Conservation (phyloP, 495 filamentous ascomycete genomes). For the Lophium mytilinum region DNA sequence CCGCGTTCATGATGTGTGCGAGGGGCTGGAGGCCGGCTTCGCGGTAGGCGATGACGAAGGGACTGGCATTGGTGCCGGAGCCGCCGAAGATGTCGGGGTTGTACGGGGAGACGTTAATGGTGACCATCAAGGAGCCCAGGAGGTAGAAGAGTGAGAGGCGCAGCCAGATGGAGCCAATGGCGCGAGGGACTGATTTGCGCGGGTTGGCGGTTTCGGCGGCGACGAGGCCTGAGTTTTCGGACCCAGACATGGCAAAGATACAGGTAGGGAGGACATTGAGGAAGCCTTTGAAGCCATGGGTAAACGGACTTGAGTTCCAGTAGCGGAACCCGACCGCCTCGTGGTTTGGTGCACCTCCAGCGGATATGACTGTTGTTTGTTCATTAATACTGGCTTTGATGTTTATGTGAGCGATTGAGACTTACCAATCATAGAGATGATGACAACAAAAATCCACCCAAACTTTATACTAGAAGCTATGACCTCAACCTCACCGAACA, state of each 20-base stretch:
- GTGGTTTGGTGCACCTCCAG: slow-evolving; percentile 17
- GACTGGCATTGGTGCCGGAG: slow-evolving; percentile 19
- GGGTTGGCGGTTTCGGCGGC: slow-evolving; percentile 25
- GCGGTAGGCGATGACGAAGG: slow-evolving; percentile 27
- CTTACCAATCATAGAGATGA: slow-evolving; percentile 23
- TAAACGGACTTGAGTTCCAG: slow-evolving; percentile 21
- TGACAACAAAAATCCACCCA: slow-evolving; percentile 27
- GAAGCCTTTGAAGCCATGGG: slow-evolving; percentile 28
- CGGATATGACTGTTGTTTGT: slow-evolving; percentile 12
- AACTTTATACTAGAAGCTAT: slow-evolving; percentile 25
- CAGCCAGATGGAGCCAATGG: slow-evolving; percentile 25
- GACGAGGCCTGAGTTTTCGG: slow-evolving; percentile 23
- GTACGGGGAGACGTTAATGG: slow-evolving; percentile 21
- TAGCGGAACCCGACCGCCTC: slow-evolving; percentile 25
- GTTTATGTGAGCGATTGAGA: background rate
- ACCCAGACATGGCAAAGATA: slow-evolving; percentile 26
- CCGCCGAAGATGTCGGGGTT: slow-evolving; percentile 23
- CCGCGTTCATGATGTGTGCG: slow-evolving; percentile 26
- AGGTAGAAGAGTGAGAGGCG: slow-evolving; percentile 26
- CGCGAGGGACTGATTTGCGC: slow-evolving; percentile 20
- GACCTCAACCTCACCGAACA: slow-evolving; percentile 26
- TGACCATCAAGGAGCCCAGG: slow-evolving; percentile 22
- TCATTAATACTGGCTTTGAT: background rate
- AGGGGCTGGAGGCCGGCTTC: slow-evolving; percentile 19
- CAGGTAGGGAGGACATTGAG: slow-evolving; percentile 23